phyloP scores from a whole-genome alignment of 1,284 basidiomycete genomes.

The Apiotrichum sp. region DNA sequence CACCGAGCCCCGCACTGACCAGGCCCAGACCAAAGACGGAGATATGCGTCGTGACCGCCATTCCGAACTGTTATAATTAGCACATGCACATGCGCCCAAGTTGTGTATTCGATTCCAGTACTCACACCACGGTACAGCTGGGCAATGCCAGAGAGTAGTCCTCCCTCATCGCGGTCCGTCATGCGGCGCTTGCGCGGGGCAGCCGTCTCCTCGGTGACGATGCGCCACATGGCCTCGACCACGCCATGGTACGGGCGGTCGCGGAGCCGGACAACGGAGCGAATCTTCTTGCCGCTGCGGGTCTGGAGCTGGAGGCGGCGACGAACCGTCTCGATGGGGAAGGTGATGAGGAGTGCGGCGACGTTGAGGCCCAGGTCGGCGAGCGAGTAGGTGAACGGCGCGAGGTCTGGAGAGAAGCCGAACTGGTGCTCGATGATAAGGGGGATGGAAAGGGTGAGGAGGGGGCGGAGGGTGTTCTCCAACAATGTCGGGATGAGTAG shows the following conservation, averaged over 20 bases:
- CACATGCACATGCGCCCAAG: not conserved
- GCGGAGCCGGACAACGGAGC: constrained; percentile 77
- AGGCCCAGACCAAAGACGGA: constrained; percentile 78
- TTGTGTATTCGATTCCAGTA: not conserved
- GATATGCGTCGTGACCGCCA: constrained; percentile 77
- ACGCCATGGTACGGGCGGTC: constrained; percentile 86
- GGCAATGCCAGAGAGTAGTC: constrained; percentile 66
- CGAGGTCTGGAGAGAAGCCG: constrained; percentile 68
- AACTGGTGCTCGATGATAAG: constrained; percentile 65
- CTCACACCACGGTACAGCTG: constrained; percentile 80
- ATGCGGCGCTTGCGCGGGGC: constrained; percentile 43
- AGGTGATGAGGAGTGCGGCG: constrained; percentile 67
- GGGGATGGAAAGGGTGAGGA: constrained; percentile 54
- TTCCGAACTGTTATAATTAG: constrained; percentile 54
- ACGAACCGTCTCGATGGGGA: constrained; percentile 91
- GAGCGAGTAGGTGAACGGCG: constrained; percentile 74
- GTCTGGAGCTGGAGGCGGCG: constrained; percentile 81
- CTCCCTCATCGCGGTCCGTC: constrained; percentile 51
- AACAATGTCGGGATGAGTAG: constrained; percentile 81
- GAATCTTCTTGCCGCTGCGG: constrained; percentile 53
- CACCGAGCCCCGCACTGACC: constrained; percentile 55
- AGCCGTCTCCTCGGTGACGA: constrained; percentile 85
- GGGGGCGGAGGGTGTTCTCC: constrained; percentile 75
- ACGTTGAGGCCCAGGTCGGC: constrained; percentile 74
- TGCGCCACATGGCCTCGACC: constrained; percentile 88